phyloP scores from a whole-genome alignment of 2,329 filamentous ascomycete genomes.

The Blastomyces emzantsi region DNA sequence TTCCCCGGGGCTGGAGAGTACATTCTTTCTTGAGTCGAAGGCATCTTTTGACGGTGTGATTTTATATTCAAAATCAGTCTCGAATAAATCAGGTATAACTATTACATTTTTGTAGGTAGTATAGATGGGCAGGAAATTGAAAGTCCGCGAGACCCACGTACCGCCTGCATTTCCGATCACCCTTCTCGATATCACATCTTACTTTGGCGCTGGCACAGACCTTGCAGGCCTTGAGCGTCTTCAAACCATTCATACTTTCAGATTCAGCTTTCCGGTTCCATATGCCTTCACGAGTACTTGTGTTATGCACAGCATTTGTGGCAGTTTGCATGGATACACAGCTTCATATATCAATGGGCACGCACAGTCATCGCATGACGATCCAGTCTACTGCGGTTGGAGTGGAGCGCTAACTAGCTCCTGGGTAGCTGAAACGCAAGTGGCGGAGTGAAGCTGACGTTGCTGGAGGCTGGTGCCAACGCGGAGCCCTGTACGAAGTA shows the following conservation, averaged over 20 bases:
- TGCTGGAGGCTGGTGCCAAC: background rate
- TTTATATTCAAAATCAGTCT: background rate
- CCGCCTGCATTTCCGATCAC: conserved; percentile 1
- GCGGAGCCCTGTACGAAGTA: too few relatives aligned
- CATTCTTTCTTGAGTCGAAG: conserved; percentile 1
- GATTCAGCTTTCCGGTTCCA: too few relatives aligned
- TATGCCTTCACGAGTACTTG: background rate
- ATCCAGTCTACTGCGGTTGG: background rate
- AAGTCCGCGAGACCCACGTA: background rate
- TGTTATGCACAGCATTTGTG: background rate
- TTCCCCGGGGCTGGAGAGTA: background rate
- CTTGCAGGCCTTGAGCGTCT: background rate
- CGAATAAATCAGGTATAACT: background rate
- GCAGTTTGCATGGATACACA: background rate
- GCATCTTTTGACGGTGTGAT: background rate
- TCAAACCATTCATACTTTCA: background rate
- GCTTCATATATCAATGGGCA: background rate
- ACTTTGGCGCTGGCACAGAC: background rate
- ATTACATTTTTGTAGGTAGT: background rate
- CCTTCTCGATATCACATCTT: background rate
- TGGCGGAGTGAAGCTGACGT: background rate
- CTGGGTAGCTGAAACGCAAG: background rate
- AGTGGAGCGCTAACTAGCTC: background rate
- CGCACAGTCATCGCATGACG: background rate
- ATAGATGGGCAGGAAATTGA: background rate